phyloP scores from a whole-genome alignment of 441 rosid genomes.

The Pelargonium australe region DNA sequence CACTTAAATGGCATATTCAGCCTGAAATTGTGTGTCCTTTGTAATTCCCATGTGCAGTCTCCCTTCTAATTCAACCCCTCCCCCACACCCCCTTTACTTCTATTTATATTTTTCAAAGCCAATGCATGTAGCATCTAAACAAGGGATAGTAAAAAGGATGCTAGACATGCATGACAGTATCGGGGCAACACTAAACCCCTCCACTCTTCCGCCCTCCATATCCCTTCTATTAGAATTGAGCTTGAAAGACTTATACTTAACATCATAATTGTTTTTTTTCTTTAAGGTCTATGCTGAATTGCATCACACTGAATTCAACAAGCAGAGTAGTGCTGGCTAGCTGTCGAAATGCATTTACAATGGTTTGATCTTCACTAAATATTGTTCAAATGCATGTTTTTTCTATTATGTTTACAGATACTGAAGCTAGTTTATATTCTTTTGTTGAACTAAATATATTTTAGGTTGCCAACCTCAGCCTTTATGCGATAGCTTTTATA shows the following conservation, averaged over 20 bases:
- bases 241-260: background rate
- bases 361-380: conserved; percentile 44
- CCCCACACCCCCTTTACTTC: no score
- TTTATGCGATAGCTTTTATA: conserved; percentile 68
- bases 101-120: no score
- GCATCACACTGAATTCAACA: conserved; percentile 79
- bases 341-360: conserved; percentile 91
- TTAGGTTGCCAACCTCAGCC: conserved; percentile 88
- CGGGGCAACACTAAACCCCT: no score
- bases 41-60: no score
- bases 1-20: no score
- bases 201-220: no score
- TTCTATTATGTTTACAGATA: conserved; percentile 8
- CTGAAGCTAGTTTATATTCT: conserved; percentile 14
- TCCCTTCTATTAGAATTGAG: background rate
- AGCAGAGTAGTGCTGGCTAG: conserved; percentile 85
- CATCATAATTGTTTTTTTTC: conserved; percentile 13
- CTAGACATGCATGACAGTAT: background rate
- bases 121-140: background rate
- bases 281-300: conserved; percentile 84
- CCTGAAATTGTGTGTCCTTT: no score
- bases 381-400: conserved; percentile 16
- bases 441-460: conserved; percentile 12
- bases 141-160: background rate
- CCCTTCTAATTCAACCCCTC: no score